Evolutionary conservation across 805 yeast genomes (phyloP).

Genomic region (Blastobotrys muscicola): DNA sequence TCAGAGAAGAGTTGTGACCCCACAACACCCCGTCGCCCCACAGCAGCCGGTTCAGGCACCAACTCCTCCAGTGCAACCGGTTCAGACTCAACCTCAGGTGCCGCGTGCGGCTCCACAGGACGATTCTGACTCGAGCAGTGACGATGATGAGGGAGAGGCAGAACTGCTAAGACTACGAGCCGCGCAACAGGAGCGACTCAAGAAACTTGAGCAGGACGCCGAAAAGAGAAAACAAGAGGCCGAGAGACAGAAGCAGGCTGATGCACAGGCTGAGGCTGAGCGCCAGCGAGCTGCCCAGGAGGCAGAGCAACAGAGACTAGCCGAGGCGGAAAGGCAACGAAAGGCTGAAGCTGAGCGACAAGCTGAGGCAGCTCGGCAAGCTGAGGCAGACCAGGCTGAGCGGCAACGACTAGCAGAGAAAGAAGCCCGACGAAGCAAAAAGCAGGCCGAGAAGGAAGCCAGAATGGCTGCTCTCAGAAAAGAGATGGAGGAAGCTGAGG

Average conservation of each 20-base stretch:
- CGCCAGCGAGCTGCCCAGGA: constrained; percentile 4
- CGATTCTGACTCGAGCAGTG: constrained; percentile 6
- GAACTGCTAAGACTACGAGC: constrained; percentile 24
- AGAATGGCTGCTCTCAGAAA: constrained; percentile 22
- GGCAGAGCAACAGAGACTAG: constrained; percentile 1
- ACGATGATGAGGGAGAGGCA: constrained; percentile 24
- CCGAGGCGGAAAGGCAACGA: constrained; percentile 2
- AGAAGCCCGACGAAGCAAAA: constrained; percentile 2
- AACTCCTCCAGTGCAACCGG: constrained; percentile 4
- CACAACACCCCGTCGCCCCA: constrained; percentile 3
- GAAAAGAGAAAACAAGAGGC: constrained; percentile 3
- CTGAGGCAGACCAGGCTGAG: constrained; percentile 3
- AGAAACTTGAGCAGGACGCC: constrained; percentile 15
- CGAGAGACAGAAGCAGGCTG: neutral
- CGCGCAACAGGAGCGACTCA: constrained; percentile 18
- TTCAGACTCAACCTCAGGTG: constrained; percentile 3
- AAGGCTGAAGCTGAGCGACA: neutral
- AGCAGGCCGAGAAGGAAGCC: constrained; percentile 17
- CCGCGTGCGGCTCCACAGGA: constrained; percentile 11
- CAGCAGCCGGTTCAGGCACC: constrained; percentile 6
- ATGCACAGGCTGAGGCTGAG: constrained; percentile 5
- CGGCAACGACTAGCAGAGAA: constrained; percentile 18
- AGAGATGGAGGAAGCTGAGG: constrained; percentile 20
- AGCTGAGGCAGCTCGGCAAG: neutral
- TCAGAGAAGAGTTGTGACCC: constrained; percentile 5